Evolutionary conservation across 1,284 basidiomycete genomes (phyloP).

Genomic region (Puccinia coronata): DNA sequence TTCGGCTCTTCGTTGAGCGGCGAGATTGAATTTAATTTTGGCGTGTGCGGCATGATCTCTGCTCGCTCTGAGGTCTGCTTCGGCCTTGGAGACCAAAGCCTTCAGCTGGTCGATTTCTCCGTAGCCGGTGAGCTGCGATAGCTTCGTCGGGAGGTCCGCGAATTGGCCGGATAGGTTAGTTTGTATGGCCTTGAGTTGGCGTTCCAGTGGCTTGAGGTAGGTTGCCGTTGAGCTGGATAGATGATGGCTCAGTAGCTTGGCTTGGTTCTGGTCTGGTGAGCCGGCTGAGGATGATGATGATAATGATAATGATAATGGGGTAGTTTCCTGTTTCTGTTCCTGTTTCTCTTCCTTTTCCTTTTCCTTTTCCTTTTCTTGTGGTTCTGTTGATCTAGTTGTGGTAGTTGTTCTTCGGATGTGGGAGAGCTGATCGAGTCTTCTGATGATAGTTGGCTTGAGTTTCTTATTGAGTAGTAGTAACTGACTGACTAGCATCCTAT

Average conservation of each 20-base stretch:
- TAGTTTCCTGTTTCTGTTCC: too few relatives aligned
- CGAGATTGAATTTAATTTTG: constrained; percentile 72
- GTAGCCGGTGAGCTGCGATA: constrained; percentile 50
- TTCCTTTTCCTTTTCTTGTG: too few relatives aligned
- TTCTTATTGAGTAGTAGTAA: too few relatives aligned
- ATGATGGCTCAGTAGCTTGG: too few relatives aligned
- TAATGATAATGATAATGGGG: too few relatives aligned
- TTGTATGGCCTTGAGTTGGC: not conserved
- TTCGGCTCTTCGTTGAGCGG: constrained; percentile 70
- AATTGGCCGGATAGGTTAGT: constrained; percentile 14
- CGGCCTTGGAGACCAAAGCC: constrained; percentile 36
- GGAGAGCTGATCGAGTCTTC: too few relatives aligned
- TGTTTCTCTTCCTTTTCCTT: too few relatives aligned
- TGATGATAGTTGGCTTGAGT: too few relatives aligned
- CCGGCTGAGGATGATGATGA: too few relatives aligned
- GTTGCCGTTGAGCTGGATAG: not conserved
- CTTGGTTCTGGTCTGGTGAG: not conserved
- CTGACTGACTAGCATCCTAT: too few relatives aligned
- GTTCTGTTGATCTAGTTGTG: too few relatives aligned
- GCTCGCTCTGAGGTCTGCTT: constrained; percentile 15
- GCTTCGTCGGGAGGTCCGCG: constrained; percentile 5
- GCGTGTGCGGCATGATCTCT: constrained; percentile 68
- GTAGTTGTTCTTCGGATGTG: too few relatives aligned
- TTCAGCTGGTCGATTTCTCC: constrained; percentile 50
- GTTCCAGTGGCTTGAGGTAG: constrained; percentile 1